Base-by-base conservation (phyloP, 345 rosid genomes). In the Erodium maritimum region DNA sequence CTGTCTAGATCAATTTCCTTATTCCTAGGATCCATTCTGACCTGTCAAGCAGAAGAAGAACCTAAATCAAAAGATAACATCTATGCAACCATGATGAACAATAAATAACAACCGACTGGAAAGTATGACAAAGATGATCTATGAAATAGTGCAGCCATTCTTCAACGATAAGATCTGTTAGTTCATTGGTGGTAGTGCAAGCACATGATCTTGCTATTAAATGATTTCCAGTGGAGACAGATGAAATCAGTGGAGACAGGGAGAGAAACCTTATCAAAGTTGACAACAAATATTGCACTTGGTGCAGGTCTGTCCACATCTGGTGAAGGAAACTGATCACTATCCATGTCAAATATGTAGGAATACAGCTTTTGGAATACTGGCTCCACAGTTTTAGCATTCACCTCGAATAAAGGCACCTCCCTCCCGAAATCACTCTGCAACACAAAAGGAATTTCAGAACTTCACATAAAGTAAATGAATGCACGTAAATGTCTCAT, bases 21-120 rank as follows among this genome's bases (percentile, higher is more conserved):
- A 61, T 81, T 85, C 73, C 86, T 80, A 68, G 97, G 96, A 82
- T 94, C 99, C 87, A 87, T 81, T 75, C 99, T 85, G 54, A 86
- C 93, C 99, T 90, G 77, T 59, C 59, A 68, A 59, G 46, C 46
- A 33, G 55, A 55, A 63, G 34, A 65, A 58, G 23, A 69, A 33
- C 21, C 50, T 60, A 21, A 37, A 24, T 17, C 34, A 45, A 59
- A 20, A 54, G 42, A 50, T 23, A 19, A 64, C 25, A 50, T 20
- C 14, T 19, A 59, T 52, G 55, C 42, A 65, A 20, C 56, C 37
- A 48, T 54, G 25, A 34, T 25, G 65, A 61, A 50, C 10, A n/a
- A 24, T 5, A 21, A n/a, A 24, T 5, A 21, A 16, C 16, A 60
- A 42, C 23, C 62, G 14, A 37, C 18, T 23, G 19, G 16, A 19